Base-by-base conservation (phyloP, 2,329 filamentous ascomycete genomes). In the Fusarium marasasianum region DNA sequence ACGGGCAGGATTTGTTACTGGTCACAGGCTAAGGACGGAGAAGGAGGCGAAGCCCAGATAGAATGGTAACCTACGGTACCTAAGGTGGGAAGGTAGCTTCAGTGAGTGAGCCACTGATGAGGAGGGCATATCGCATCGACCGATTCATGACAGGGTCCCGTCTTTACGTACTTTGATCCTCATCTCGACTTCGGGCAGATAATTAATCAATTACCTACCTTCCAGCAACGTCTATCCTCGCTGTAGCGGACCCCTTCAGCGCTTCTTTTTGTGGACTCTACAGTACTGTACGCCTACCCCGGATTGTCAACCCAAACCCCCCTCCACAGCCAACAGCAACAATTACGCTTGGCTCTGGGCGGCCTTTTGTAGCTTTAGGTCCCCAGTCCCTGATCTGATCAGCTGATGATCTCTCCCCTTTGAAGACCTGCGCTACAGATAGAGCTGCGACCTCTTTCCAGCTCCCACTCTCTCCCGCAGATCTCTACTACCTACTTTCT, bases 371-470 rank as follows among this genome's bases (percentile, higher is more conserved):
- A 50, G 57, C 43, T 41, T 66, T 31, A 22, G 38, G 76, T 57
- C 75, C 65, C 66, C 53, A 71, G 67, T 70, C 66, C 67, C 59
- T 71, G 67, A 59, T 66, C 66, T 69, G 76, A 78, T 78, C 76
- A 78, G 76, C 76, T 78, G 76, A 78, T 78, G 76, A 78, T 78
- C 76, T 66, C 74, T 78, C 76, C 75, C 76, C 76, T 77, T 76
- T 78, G 71, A 67, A 78, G 76, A 63, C 58, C 64, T 54, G 41
- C 57, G 59, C 65, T 74, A 69, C 61, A 73, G 64, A 75, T 76
- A 77, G 66, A 73, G 75, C 69, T 77, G 61, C 70, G 65, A 67
- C 72, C 64, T 77, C 74, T 65, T 74, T 51, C 70, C 69, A 73
- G 67, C 68, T 73, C 56, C 71, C 57, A 68, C 67, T 66, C 51